These are phyloP conservation scores for Triticum dicoccoides DNA, from an alignment of 176 grass and related monocot genomes.

Conservation along the genomic window DNA sequence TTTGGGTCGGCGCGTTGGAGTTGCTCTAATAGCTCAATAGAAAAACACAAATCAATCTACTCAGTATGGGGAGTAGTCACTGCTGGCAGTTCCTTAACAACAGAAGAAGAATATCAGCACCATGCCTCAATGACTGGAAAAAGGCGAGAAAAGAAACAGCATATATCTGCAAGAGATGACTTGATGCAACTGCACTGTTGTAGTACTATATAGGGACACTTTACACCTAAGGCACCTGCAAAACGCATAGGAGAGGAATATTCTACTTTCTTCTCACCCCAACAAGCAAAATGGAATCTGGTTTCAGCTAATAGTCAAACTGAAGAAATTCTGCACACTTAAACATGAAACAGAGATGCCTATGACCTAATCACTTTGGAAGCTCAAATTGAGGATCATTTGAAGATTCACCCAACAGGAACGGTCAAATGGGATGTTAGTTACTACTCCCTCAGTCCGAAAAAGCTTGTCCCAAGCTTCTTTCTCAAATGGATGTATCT, in stretches of 20 bases:
- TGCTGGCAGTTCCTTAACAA: background rate
- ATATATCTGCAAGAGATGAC: conserved; percentile 23
- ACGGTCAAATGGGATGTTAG: background rate
- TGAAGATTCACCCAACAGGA: background rate
- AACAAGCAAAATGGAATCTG: conserved; percentile 30
- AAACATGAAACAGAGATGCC: background rate
- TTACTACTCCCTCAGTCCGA: background rate
- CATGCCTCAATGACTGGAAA: conserved; percentile 1
- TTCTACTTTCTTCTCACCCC: conserved; percentile 18
- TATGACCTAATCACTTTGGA: background rate
- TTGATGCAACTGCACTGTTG: background rate
- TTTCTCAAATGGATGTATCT: too few relatives aligned
- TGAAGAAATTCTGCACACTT: background rate
- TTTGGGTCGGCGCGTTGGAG: too few relatives aligned
- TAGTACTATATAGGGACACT: conserved; percentile 9
- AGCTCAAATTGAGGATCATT: background rate
- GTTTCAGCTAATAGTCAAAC: background rate
- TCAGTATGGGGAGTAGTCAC: background rate
- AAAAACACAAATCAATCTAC: background rate
- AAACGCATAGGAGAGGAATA: background rate
- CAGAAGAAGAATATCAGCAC: conserved; percentile 36
- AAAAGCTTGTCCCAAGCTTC: too few relatives aligned
- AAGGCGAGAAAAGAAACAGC: background rate
- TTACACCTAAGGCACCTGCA: background rate
- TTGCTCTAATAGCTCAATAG: background rate